phyloP scores from a whole-genome alignment of 352 stramenopile species.

The Globisporangium canariense region DNA sequence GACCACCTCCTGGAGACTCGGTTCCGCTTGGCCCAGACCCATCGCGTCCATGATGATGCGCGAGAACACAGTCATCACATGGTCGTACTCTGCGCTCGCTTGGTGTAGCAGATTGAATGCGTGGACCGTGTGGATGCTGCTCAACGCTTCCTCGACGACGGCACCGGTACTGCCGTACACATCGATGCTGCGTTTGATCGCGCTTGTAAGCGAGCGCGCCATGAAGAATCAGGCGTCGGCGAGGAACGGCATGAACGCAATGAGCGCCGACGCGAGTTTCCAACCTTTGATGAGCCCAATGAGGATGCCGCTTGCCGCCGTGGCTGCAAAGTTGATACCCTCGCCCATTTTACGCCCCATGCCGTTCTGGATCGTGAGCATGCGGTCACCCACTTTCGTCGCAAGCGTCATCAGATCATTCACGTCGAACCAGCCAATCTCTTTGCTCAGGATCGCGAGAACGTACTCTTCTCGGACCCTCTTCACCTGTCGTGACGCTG shows the following conservation, averaged over 20 bases:
- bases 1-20: slow-evolving; percentile 35
- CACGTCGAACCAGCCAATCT: slow-evolving; percentile 71
- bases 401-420: slow-evolving; percentile 52
- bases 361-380: slow-evolving; percentile 39
- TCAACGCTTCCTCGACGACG: not conserved
- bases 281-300: not conserved
- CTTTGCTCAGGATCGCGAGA: slow-evolving; percentile 50
- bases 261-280: slow-evolving; percentile 2
- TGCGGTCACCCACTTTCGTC: slow-evolving; percentile 30
- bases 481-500: slow-evolving; percentile 21
- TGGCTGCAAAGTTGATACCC: slow-evolving; percentile 32
- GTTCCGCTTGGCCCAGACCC: slow-evolving; percentile 33
- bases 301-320: not conserved
- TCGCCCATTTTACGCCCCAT: slow-evolving; percentile 46
- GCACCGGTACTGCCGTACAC: not conserved
- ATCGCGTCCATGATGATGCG: slow-evolving; percentile 40
- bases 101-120: slow-evolving; percentile 45
- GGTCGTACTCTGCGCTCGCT: slow-evolving; percentile 37
- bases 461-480: slow-evolving; percentile 54
- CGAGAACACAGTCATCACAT: slow-evolving; percentile 46
- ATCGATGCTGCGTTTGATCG: slow-evolving; percentile 3
- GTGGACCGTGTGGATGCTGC: slow-evolving; percentile 37
- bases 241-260: not conserved
- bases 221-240: not conserved
- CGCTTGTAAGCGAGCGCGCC: not conserved